Evolutionary conservation across 805 yeast genomes (phyloP), one percentile per base, ranked within the genome.

Genomic region (Candida ipomoeae): DNA sequence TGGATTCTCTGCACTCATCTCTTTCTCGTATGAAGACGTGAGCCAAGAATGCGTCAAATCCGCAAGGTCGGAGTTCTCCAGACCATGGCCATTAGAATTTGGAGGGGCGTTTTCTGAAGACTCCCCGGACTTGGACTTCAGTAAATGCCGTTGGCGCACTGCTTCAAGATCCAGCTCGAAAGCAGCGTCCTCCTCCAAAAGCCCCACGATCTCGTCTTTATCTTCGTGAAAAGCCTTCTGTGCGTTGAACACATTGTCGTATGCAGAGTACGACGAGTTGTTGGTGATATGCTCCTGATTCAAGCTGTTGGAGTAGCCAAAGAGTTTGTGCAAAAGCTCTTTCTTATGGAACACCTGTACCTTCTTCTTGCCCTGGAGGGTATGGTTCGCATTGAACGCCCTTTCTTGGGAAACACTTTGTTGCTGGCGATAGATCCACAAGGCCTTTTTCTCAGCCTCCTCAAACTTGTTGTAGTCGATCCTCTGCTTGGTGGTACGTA

Each of bases 161-260:
- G 51, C 55, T 14, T 54, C 53, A 43, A 63, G 48, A 31, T 55
- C 48, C 14, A 48, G 57, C 48, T 54, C 57, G 52, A 60, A 71
- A 1, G 62, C 63, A 32, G 60, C 59, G 51, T 73, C 75, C 44
- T 71, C 73, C 6, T 63, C 65, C 17, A 72, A 41, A 6, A 73
- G 55, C 23, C 54, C 54, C 33, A 57, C 50, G 8, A 73, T 69
- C 49, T 73, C 78, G 42, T 69, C 73, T 46, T 71, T 69, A 51
- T 73, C 77, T 52, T 73, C 77, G 44, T 70, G 71, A 44, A 68
- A 69, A 5, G 73, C 64, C 53, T 67, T 71, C 46, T 68, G 73
- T 1, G 70, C 64, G 49, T 64, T 73, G 51, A 67, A 56, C 10
- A 62, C 59, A 53, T 68, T 71, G 50, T 73, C 77, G 8, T 68